These are phyloP conservation scores for Ceratocystis harringtonii DNA, from an alignment of 2,329 filamentous ascomycete species.

Conservation along the genomic window DNA sequence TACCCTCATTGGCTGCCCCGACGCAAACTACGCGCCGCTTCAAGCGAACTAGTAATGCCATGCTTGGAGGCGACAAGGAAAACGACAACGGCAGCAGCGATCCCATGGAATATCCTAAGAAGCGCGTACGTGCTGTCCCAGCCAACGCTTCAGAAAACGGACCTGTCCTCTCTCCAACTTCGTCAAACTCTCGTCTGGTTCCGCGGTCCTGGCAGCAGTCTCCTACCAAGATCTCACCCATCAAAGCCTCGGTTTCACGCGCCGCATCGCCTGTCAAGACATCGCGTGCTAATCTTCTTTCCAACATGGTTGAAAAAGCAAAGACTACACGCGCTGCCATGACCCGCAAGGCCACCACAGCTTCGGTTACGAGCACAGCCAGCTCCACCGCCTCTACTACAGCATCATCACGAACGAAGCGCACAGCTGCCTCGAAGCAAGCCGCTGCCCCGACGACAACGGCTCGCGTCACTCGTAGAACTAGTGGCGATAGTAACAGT, in stretches of 20 bases:
- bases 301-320: slow-evolving; percentile 45
- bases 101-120: slow-evolving; percentile 53
- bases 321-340: slow-evolving; percentile 39
- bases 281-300: slow-evolving; percentile 27
- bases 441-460: slow-evolving; percentile 31
- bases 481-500: slow-evolving; percentile 47
- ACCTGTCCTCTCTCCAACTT: slow-evolving; percentile 66
- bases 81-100: slow-evolving; percentile 37
- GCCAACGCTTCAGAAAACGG: slow-evolving; percentile 31
- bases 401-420: slow-evolving; percentile 18
- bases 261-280: slow-evolving; percentile 49
- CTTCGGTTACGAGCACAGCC: slow-evolving; percentile 30
- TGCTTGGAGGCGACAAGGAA: slow-evolving; percentile 55
- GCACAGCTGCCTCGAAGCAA: slow-evolving; percentile 20
- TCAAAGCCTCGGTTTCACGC: slow-evolving; percentile 31
- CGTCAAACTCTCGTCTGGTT: slow-evolving; percentile 59
- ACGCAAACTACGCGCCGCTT: slow-evolving; percentile 14
- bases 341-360: slow-evolving; percentile 32
- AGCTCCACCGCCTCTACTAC: slow-evolving; percentile 31
- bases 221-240: slow-evolving; percentile 25
- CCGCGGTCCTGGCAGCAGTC: slow-evolving; percentile 24
- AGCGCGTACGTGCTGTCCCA: slow-evolving; percentile 35
- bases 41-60: slow-evolving; percentile 40
- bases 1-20: slow-evolving; percentile 9
- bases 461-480: slow-evolving; percentile 38